Base-by-base conservation (phyloP, 202 grass and related monocot species). In the Brachypodium distachyon region DNA sequence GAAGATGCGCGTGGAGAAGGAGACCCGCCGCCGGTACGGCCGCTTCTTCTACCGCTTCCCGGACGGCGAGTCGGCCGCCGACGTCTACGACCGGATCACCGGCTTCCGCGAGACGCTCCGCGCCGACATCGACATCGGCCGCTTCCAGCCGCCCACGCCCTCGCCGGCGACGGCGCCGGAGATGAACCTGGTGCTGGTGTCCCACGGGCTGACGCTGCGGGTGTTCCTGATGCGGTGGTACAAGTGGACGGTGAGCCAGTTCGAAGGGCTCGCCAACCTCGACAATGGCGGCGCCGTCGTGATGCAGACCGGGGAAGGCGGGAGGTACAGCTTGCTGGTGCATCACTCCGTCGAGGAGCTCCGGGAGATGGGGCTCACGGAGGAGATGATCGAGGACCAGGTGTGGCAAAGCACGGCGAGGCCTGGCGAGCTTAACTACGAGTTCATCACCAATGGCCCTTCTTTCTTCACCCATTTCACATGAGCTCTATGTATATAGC, bases 201-300 rank as follows among this genome's bases (percentile, higher is more conserved):
- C 93, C 3, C 93, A 97, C 41, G 90, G 90, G 0, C 58, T 97
- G 6, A 91, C 93, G 6, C 68, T 97, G 3, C 79, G 90, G 10
- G 93, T 97, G n/a, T 97, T 97, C 77, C 56, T 97, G n/a, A 97
- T 93, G 93, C 55, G 90, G 0, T 97, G 93, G 93, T 97, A 97
- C 83, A 97, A 93, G 88, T 97, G 93, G 93, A 91, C 93, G 11
- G 93, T 97, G 2, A 12, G 71, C 3, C 88, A 97, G 69, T 97
- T 93, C 23, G 90, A 93, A 58, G 81, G 85, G 2, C 86, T 97
- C 25, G 40, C 51, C 12, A 97, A 97, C 78, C 41, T 97, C 74
- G 40, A 44, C 59, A 97, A 97, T 7, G 85, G 90, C 34, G 87
- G 84, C 69, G 68, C 84, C 41, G 21, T 96, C 23, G 87, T 96